phyloP scores from a whole-genome alignment of 106 monocot genomes.

The Acorus gramineus region DNA sequence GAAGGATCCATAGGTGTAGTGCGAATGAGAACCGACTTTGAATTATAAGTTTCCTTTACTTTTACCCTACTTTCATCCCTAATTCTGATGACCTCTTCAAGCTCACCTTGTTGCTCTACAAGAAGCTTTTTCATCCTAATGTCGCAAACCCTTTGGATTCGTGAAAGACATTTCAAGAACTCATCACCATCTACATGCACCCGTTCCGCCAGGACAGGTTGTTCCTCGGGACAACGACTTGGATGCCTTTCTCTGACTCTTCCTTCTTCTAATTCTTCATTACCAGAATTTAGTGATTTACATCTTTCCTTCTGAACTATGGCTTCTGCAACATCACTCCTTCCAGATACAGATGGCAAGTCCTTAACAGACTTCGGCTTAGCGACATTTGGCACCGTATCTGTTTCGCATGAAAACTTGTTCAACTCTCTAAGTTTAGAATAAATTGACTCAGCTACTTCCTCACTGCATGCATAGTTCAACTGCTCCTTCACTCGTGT shows the following conservation, averaged over 20 bases:
- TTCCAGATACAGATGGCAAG: neutral
- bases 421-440: conserved; percentile 51
- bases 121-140: conserved; percentile 5
- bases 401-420: conserved; percentile 25
- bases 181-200: neutral
- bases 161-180: neutral
- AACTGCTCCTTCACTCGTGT: conserved; percentile 41
- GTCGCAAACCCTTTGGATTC: neutral
- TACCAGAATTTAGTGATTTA: neutral
- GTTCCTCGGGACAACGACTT: neutral
- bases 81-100: conserved; percentile 1
- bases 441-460: conserved; percentile 49
- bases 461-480: conserved; percentile 47
- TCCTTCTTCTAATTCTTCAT: conserved; percentile 10
- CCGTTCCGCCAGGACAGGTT: neutral
- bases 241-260: neutral
- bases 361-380: neutral
- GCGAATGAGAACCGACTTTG: neutral
- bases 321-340: neutral
- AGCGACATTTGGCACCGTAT: neutral
- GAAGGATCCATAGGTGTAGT: too few species aligned
- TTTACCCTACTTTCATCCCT: conserved; percentile 7
- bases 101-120: neutral
- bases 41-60: neutral
- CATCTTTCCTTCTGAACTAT: neutral